Base-by-base conservation (phyloP, 202 grass and related monocot species). In the Zizania palustris region DNA sequence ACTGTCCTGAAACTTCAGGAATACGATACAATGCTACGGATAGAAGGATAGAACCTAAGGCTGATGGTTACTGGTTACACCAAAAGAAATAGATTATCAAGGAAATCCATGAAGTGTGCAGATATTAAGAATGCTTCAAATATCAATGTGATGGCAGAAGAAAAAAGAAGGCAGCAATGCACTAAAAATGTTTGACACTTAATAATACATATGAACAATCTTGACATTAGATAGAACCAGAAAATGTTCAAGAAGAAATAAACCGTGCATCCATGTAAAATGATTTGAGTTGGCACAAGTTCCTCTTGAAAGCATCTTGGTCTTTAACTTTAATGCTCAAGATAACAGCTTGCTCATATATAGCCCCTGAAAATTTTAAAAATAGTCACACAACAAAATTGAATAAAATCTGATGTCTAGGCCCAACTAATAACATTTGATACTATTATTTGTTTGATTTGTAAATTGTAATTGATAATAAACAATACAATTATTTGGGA, bases 211-310 rank as follows among this genome's bases (percentile, higher is more conserved):
- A 79, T 14, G 22, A 45, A 60, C 13, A 21, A 60, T 67, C 53
- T 4, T 34, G 22, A 4, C 57, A 50, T n/a, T 18, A 20, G 0
- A 51, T 63, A 78, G 15, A 36, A 48, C 19, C 44, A 43, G 35
- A 67, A 38, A 71, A 16, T 9, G 50, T 39, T 49, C 4, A 35
- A 45, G 43, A 63, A 60, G 49, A 57, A 74, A 69, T 41, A 69
- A 88, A 90, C 91, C 88, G 71, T 56, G 91, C 84, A 69, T 90
- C 88, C 61, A 81, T 90, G 74, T 93, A 93, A 56, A 88, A 93
- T 9, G 69, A 61, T 76, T 93, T 93, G 48, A 93, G 57, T 77
- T 88, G 88, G 62, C 58, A 81, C 5, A 88, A 86, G 57, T 86
- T 81, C 42, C 90, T 93, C 80, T 88, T 85, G 67, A 97, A 85